Conservation (phyloP, 495 filamentous ascomycete genomes). For the Xylaria intraflava region DNA sequence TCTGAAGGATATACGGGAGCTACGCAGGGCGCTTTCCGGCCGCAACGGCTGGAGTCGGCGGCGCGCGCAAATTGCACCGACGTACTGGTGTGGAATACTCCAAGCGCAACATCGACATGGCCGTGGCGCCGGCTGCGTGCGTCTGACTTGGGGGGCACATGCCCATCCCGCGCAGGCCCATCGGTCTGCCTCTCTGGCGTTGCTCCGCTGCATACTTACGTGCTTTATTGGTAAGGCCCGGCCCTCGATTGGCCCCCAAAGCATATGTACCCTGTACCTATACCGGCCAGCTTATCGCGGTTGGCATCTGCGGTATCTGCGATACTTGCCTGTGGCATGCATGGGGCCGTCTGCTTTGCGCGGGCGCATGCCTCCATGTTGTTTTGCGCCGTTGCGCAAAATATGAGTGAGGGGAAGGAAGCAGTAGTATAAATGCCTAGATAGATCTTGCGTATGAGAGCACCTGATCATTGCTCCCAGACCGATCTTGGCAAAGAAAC, state of each 20-base stretch:
- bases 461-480: too few species aligned
- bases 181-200: slow-evolving; percentile 1
- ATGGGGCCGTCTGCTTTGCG: not conserved
- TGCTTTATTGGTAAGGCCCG: not conserved
- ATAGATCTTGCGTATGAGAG: not conserved
- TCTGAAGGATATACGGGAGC: not conserved
- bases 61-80: not conserved
- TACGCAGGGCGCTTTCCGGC: not conserved
- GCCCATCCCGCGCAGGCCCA: not conserved
- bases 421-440: slow-evolving; percentile 16
- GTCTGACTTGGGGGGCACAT: not conserved
- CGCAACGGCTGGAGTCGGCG: not conserved
- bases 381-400: slow-evolving; percentile 28
- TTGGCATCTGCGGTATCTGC: not conserved
- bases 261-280: not conserved
- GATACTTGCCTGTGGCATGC: not conserved
- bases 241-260: not conserved
- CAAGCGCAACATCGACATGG: not conserved
- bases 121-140: not conserved
- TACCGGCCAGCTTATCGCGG: not conserved
- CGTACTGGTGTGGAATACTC: not conserved
- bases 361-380: slow-evolving; percentile 19
- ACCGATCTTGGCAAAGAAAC: too few species aligned
- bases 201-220: slow-evolving; percentile 1
- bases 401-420: slow-evolving; percentile 4